phyloP scores from a whole-genome alignment of 2,329 filamentous ascomycete genomes.

The Talaromyces sp. region DNA sequence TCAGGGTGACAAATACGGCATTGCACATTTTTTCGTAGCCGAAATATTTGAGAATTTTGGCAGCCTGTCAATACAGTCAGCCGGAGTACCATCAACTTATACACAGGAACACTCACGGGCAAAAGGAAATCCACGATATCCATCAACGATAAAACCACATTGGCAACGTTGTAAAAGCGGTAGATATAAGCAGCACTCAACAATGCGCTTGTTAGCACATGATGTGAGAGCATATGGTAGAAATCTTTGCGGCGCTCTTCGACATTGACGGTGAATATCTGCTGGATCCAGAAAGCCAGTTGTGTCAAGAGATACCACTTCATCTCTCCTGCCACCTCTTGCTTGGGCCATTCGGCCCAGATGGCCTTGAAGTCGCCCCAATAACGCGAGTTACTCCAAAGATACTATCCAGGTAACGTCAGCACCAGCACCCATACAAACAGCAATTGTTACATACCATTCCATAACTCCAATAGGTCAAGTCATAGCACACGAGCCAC shows the following conservation, averaged over 20 bases:
- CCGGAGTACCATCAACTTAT: background rate
- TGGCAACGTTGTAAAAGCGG: constrained; percentile 80
- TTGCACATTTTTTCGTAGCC: constrained; percentile 75
- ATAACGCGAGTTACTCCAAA: constrained; percentile 73
- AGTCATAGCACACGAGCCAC: constrained; percentile 84
- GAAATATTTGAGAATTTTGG: constrained; percentile 91
- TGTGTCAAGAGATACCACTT: constrained; percentile 91
- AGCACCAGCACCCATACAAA: background rate
- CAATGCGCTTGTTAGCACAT: constrained; percentile 81
- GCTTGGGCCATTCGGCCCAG: constrained; percentile 80
- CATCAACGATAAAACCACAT: constrained; percentile 86
- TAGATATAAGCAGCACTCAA: constrained; percentile 82
- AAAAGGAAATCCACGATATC: constrained; percentile 87
- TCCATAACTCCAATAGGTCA: constrained; percentile 75
- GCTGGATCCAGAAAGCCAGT: constrained; percentile 89
- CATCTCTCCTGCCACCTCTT: constrained; percentile 68
- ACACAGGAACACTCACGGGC: constrained; percentile 57
- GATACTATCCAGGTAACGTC: constrained; percentile 57
- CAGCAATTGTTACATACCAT: constrained; percentile 57
- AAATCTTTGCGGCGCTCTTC: constrained; percentile 94
- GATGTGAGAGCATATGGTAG: constrained; percentile 92
- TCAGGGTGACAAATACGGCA: constrained; percentile 77
- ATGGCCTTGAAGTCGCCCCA: constrained; percentile 72
- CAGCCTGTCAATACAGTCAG: constrained; percentile 53
- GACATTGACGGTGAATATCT: constrained; percentile 89